Evolutionary conservation across 495 filamentous ascomycete genomes (phyloP), one percentile per base, ranked within the genome.

Genomic region (Trichoderma erinaceum): DNA sequence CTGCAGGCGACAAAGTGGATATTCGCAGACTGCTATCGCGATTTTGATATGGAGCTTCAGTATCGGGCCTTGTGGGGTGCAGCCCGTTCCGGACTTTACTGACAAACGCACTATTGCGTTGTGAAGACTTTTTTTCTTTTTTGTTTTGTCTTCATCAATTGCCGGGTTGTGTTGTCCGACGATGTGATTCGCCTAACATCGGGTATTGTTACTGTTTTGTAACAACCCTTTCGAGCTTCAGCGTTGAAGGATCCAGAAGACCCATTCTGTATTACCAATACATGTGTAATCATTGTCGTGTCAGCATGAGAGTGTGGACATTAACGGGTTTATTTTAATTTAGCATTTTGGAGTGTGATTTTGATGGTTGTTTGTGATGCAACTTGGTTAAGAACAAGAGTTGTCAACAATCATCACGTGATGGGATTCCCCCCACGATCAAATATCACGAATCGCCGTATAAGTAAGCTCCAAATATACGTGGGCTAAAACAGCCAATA

Each of bases 121-220:
- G 23, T 35, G 27, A 48, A 15, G 6, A 35, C 13, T 3, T 61
- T 61, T 61, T 61, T 61, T 61, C 29, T 25, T 61, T 61, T 61
- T n/a, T 32, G 15, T 32, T 32, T 61, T 61, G 23, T 29, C 56
- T 32, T 32, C 12, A 13, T 25, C 10, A 15, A 10, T 25, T 52
- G 48, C 8, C n/a, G 18, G 18, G 48, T 18, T 18, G 16, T 16
- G 5, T 18, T 50, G 46, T 50, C 21, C 25, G 25, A 58, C 52
- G 52, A 29, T 52, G 29, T 29, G 29, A 4, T 52, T 61, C 56
- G 56, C 56, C 56, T 61, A 61, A 61, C 56, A 16, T 32, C 56
- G 56, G 56, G 25, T 61, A 61, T 61, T 29, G 23, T 10, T 61
- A 32, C 56, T 21, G 10, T 11, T 27, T 61, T n/a, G 11, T 32